Evolutionary conservation across 2,329 filamentous ascomycete genomes (phyloP).

Genomic region (Paraphoma sp.): DNA sequence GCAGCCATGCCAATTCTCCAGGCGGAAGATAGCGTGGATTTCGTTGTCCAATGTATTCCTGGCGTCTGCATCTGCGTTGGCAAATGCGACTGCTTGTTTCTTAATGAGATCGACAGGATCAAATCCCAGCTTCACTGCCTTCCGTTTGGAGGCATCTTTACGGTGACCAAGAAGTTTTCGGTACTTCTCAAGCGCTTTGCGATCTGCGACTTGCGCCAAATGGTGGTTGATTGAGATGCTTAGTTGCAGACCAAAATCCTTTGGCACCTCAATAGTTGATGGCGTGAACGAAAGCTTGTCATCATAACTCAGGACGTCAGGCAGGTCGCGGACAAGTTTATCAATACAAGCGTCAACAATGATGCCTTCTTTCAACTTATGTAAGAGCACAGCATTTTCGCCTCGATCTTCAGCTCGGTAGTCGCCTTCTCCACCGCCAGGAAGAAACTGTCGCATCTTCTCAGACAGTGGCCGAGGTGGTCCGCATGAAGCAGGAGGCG

Average conservation of each 20-base stretch:
- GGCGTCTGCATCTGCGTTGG: slow-evolving; percentile 21
- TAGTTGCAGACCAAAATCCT: slow-evolving; percentile 45
- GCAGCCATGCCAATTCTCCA: slow-evolving; percentile 49
- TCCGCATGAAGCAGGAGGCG: slow-evolving; percentile 37
- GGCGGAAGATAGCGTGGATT: slow-evolving; percentile 46
- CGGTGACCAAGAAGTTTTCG: slow-evolving; percentile 45
- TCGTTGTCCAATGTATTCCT: slow-evolving; percentile 43
- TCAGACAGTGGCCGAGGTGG: slow-evolving; percentile 36
- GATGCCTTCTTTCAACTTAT: slow-evolving; percentile 44
- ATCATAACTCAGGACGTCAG: slow-evolving; percentile 44
- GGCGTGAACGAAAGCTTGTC: slow-evolving; percentile 44
- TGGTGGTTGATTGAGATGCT: slow-evolving; percentile 50
- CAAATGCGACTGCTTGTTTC: slow-evolving; percentile 46
- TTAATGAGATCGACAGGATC: slow-evolving; percentile 49
- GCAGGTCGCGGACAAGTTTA: slow-evolving; percentile 44
- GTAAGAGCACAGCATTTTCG: slow-evolving; percentile 38
- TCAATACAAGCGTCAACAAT: slow-evolving; percentile 48
- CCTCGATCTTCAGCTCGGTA: slow-evolving; percentile 26
- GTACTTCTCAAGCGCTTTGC: slow-evolving; percentile 46
- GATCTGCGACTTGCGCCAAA: slow-evolving; percentile 46
- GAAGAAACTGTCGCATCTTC: slow-evolving; percentile 40
- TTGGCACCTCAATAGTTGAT: slow-evolving; percentile 48
- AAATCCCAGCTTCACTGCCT: slow-evolving; percentile 44
- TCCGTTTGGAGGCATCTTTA: slow-evolving; percentile 40
- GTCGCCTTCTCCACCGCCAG: slow-evolving; percentile 33